Percentiles rank a stretch among this genome's conserved stretches.
Evolutionary conservation across 129 eudicot genomes (phyloP).

Genomic region (Cynara cardunculus): DNA sequence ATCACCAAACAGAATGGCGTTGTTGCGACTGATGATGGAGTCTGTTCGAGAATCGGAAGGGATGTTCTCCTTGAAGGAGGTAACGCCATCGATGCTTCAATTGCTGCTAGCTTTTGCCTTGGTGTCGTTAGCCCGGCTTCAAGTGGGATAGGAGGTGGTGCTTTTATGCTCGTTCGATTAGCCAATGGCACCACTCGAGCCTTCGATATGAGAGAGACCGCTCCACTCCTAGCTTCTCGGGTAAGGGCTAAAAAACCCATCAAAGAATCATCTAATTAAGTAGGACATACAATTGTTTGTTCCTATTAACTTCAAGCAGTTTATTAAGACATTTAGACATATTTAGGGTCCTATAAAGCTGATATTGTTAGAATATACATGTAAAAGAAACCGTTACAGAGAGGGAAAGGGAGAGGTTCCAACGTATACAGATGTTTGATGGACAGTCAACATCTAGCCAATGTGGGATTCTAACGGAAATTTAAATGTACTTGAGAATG

Average conservation of each 20-base stretch:
- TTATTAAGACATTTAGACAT: no score
- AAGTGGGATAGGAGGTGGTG: constrained; percentile 75
- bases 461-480: not conserved
- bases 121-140: constrained; percentile 69
- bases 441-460: no score
- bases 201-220: constrained; percentile 59
- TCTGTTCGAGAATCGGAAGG: constrained; percentile 49
- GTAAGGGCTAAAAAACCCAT: constrained; percentile 21
- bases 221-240: constrained; percentile 50
- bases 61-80: constrained; percentile 53
- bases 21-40: constrained; percentile 55
- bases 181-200: constrained; percentile 37
- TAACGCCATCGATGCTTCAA: constrained; percentile 63
- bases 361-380: not conserved
- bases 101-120: constrained; percentile 60
- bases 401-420: no score
- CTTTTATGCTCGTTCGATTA: constrained; percentile 49
- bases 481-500: not conserved
- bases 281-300: no score
- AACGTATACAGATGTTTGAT: no score
- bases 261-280: not conserved
- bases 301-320: no score
- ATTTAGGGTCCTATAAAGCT: not conserved
- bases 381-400: no score
- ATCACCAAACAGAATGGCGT: constrained; percentile 31